A percentile compares a stretch with the other conserved stretches of the same genome.
Conservation (phyloP, 1,284 basidiomycete species). For the Microbotryum lychnidis-dioicae region DNA sequence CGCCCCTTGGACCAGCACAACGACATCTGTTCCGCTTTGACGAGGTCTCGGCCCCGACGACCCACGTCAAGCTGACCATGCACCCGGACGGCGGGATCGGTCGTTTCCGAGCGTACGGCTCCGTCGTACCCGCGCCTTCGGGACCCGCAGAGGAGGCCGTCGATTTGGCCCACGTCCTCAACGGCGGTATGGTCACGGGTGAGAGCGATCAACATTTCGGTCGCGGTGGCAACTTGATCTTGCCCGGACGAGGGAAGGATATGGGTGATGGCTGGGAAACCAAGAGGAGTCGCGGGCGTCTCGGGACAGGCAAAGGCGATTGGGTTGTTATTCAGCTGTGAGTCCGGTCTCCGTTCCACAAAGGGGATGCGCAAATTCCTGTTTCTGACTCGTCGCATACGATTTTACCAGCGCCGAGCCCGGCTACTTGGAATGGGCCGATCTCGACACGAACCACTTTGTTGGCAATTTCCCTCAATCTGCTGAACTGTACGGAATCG, state of each 20-base stretch:
- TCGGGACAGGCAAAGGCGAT: constrained; percentile 64
- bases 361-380: constrained; percentile 24
- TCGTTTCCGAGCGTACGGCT: constrained; percentile 45
- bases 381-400: background rate
- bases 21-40: constrained; percentile 77
- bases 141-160: constrained; percentile 45
- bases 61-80: constrained; percentile 86
- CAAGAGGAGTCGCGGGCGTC: constrained; percentile 60
- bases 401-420: constrained; percentile 50
- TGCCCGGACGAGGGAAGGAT: constrained; percentile 68
- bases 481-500: constrained; percentile 65
- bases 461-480: constrained; percentile 93
- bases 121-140: constrained; percentile 51
- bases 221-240: constrained; percentile 76
- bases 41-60: constrained; percentile 46
- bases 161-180: constrained; percentile 83
- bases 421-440: constrained; percentile 65
- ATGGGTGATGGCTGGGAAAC: constrained; percentile 99
- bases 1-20: constrained; percentile 67
- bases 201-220: constrained; percentile 86
- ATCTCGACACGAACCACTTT: constrained; percentile 92
- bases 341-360: constrained; percentile 37
- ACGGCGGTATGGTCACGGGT: constrained; percentile 69
- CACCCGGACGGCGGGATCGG: constrained; percentile 83
- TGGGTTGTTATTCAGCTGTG: constrained; percentile 86